These are phyloP conservation scores for Fomitopsis betulina DNA, from an alignment of 1,284 basidiomycete species.

Conservation along the genomic window DNA sequence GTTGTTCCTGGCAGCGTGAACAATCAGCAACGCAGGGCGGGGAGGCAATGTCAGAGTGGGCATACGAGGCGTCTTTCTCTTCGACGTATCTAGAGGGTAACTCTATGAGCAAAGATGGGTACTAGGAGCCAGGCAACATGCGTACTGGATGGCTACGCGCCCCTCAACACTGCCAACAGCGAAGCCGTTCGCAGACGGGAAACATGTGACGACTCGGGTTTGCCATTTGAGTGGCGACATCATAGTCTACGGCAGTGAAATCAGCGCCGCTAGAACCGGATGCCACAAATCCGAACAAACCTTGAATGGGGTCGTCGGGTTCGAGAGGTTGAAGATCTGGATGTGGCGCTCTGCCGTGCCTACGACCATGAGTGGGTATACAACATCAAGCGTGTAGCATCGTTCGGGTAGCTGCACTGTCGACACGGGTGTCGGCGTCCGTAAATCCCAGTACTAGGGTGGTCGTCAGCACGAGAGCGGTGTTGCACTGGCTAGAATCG, in stretches of 20 bases:
- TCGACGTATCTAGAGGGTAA: constrained; percentile 61
- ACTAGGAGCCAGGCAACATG: constrained; percentile 1
- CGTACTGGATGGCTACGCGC: constrained; percentile 93
- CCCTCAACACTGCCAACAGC: constrained; percentile 95
- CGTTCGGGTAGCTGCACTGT: constrained; percentile 83
- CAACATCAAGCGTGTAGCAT: constrained; percentile 85
- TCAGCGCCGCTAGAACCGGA: not conserved
- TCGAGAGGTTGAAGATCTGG: constrained; percentile 83
- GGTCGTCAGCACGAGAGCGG: not conserved
- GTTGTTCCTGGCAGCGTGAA: constrained; percentile 53
- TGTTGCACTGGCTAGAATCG: not conserved
- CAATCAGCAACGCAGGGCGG: not conserved
- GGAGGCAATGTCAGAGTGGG: not conserved
- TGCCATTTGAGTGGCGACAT: constrained; percentile 91
- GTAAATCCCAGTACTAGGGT: constrained; percentile 86
- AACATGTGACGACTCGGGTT: constrained; percentile 86
- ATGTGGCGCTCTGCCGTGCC: constrained; percentile 94
- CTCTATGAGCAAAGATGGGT: not conserved
- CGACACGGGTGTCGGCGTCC: constrained; percentile 68
- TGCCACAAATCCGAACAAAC: constrained; percentile 32
- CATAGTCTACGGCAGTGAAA: constrained; percentile 49
- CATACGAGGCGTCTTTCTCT: constrained; percentile 68
- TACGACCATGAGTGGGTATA: constrained; percentile 86
- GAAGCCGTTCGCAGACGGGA: constrained; percentile 79
- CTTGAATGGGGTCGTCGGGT: constrained; percentile 74